A percentile compares a stretch with the other conserved stretches of the same genome.
phyloP scores from a whole-genome alignment of 176 grass and related monocot species.

The Eragrostis curvula region DNA sequence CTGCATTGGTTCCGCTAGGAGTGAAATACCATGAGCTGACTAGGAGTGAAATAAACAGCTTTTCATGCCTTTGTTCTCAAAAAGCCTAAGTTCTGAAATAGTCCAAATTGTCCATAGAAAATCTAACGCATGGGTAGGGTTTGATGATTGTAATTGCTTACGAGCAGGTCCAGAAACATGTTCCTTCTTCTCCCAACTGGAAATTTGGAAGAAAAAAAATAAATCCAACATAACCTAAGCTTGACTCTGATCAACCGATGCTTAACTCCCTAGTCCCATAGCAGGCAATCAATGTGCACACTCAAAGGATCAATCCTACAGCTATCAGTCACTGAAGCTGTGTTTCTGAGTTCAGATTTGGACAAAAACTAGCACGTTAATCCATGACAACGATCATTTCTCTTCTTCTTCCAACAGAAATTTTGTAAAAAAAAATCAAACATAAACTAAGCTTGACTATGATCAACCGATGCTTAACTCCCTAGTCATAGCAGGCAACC shows the following conservation, averaged over 20 bases:
- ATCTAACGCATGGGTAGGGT: neutral
- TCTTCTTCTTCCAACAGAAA: neutral
- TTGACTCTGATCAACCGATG: neutral
- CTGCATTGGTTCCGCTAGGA: neutral
- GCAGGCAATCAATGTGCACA: neutral
- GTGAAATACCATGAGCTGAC: neutral
- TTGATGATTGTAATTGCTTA: no score
- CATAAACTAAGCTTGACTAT: no score
- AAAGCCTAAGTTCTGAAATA: neutral
- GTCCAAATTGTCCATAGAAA: neutral
- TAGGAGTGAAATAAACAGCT: neutral
- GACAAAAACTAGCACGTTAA: neutral
- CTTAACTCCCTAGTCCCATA: neutral
- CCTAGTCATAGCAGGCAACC: neutral
- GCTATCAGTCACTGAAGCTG: neutral
- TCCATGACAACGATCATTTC: neutral
- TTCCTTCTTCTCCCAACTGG: neutral
- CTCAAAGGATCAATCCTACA: neutral
- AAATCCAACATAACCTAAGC: rapidly evolving
- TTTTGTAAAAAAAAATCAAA: no score
- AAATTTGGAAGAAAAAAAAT: no score
- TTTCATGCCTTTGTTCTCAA: neutral
- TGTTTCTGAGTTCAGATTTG: neutral
- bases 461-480: neutral
- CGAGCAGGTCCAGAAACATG: neutral